Percentiles rank a stretch among this genome's conserved stretches.
Evolutionary conservation across 305 asterid species (phyloP).

Genomic region (Fraxinus paxiana): DNA sequence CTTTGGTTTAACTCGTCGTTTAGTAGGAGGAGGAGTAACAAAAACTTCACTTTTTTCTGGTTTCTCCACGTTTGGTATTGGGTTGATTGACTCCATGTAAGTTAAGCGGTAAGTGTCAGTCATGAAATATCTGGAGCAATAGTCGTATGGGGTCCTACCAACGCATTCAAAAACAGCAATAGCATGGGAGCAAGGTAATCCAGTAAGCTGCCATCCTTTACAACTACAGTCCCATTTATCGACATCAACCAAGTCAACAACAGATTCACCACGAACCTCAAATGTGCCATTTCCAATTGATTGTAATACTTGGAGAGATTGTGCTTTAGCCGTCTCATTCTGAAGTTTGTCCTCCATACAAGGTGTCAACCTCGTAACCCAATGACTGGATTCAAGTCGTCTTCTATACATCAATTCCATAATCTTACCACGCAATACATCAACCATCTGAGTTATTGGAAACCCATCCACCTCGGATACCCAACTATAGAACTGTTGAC

Average conservation of each 20-base stretch:
- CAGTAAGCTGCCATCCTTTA: conserved; percentile 80
- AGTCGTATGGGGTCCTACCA: conserved; percentile 60
- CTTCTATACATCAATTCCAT: conserved; percentile 80
- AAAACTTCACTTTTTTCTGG: conserved; percentile 46
- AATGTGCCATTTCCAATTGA: conserved; percentile 53
- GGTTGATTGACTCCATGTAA: conserved; percentile 82
- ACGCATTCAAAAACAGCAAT: conserved; percentile 60
- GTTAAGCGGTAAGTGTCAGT: conserved; percentile 60
- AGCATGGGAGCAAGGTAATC: conserved; percentile 92
- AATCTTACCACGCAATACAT: conserved; percentile 82
- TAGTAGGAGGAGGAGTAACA: conserved; percentile 92
- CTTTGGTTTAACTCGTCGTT: conserved; percentile 92
- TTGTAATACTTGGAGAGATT: conserved; percentile 43
- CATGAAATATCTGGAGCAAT: conserved; percentile 68
- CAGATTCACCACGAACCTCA: conserved; percentile 66
- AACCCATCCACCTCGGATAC: conserved; percentile 88
- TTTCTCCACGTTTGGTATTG: conserved; percentile 83
- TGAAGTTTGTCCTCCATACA: conserved; percentile 79
- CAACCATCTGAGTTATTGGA: conserved; percentile 96
- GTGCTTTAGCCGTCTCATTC: conserved; percentile 56
- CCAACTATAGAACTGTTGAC: conserved; percentile 84
- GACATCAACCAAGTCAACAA: conserved; percentile 61
- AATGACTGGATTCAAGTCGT: conserved; percentile 71
- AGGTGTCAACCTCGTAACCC: conserved; percentile 77
- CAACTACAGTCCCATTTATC: conserved; percentile 81